Percentiles rank a stretch among this genome's conserved stretches.
phyloP scores from a whole-genome alignment of 2,329 filamentous ascomycete species.

The Pseudonectria foliicola region DNA sequence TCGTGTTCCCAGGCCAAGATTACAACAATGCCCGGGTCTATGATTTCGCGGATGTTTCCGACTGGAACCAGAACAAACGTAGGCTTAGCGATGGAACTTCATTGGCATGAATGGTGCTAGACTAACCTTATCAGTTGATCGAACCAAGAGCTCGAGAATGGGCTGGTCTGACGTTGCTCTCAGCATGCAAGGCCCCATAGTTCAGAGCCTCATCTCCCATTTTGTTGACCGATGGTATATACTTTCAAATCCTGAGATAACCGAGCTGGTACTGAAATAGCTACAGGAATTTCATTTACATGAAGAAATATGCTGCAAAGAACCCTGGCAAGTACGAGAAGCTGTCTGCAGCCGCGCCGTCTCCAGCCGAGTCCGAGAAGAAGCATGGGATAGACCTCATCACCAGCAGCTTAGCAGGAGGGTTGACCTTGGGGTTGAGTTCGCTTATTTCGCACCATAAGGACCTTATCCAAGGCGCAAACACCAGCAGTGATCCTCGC shows the following conservation, averaged over 20 bases:
- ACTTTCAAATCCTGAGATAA: not conserved
- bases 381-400: conserved; percentile 14
- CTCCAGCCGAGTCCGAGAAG: conserved; percentile 9
- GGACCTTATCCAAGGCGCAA: conserved; percentile 4
- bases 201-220: conserved; percentile 67
- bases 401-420: conserved; percentile 9
- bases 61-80: conserved; percentile 80
- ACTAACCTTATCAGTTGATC: conserved; percentile 48
- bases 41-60: conserved; percentile 69
- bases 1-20: conserved; percentile 83
- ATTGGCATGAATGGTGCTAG: not conserved
- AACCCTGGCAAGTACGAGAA: conserved; percentile 43
- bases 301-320: conserved; percentile 63
- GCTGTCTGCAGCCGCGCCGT: conserved; percentile 6
- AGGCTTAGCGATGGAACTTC: conserved; percentile 11
- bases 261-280: not conserved
- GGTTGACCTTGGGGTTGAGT: conserved; percentile 16
- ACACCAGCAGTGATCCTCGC: conserved; percentile 22
- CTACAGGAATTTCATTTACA: conserved; percentile 71
- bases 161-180: conserved; percentile 86
- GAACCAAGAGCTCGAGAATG: conserved; percentile 75
- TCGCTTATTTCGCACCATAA: conserved; percentile 27
- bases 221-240: conserved; percentile 73
- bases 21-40: conserved; percentile 85
- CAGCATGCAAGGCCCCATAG: conserved; percentile 66